Base-by-base conservation (phyloP, 768 basidiomycete species). In the Ramaria sp. region DNA sequence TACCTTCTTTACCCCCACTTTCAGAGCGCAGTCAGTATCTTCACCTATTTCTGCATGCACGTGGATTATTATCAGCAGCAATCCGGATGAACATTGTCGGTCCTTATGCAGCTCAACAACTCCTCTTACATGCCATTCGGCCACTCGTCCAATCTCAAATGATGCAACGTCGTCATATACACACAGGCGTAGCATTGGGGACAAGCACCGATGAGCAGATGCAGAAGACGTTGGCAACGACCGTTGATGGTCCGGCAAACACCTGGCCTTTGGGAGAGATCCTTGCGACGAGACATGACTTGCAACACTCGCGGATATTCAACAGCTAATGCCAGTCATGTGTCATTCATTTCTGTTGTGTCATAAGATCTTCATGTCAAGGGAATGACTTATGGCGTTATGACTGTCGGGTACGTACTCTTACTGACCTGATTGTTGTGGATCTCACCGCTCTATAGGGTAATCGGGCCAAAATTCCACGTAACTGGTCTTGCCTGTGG, bases 221-320 rank as follows among this genome's bases (percentile, higher is more conserved):
- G 5, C 54, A 49, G 17, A 42, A 34, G 7, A 41, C 48, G 15
- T 24, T 63, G 31, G 59, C 55, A 17, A 47, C 63, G 24, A 65
- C 51, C n/a, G 64, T 72, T 11, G 63, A 73, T 34, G 86, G 83
- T 0, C 92, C 94, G 4, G 85, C 86, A 38, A 92, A 84, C 63
- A 97, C 91, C 15, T 98, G 95, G 95, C 96, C 95, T 0, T 69
- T 99, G 19, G 94, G 93, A 17, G 96, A 99, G 71, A 86, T 98
- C 41, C 75, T 98, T 30, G 83, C 87, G 37, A 80, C 82, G 41
- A 76, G 96, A 58, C 96, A 99, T 69, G 95, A 97, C 71, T 71
- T 92, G 64, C 90, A 93, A 69, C 95, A 98, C 71, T 94, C 91
- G 45, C 79, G 94, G 59, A 91, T 98, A 61, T 99, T 99, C 77